Evolutionary conservation across 225 moss, liverwort and hornwort genomes (phyloP).

Genomic region (Lunularia cruciata): DNA sequence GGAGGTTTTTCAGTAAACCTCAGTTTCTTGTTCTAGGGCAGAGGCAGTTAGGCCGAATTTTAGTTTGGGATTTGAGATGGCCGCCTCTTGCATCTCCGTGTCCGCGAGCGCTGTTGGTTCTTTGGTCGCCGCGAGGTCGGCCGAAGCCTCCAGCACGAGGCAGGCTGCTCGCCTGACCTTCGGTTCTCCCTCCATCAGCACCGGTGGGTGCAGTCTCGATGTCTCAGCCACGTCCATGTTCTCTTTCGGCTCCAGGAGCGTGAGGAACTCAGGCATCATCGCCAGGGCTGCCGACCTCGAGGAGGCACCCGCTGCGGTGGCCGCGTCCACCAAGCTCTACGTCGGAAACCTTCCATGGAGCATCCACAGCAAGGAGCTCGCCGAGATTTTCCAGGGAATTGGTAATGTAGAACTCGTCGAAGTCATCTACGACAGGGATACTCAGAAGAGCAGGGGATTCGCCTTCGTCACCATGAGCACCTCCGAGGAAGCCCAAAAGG

Average conservation of each 20-base stretch:
- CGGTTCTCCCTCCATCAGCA: conserved; percentile 7
- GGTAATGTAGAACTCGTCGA: conserved; percentile 73
- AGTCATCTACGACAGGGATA: conserved; percentile 79
- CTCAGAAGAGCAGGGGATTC: conserved; percentile 65
- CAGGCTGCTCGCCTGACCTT: conserved; percentile 23
- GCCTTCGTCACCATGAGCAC: conserved; percentile 82
- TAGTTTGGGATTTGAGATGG: conserved; percentile 19
- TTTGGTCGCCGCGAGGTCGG: background rate
- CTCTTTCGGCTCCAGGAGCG: background rate
- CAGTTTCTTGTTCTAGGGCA: background rate
- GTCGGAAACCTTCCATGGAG: conserved; percentile 78
- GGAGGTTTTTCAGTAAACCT: background rate
- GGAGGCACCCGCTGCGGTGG: conserved; percentile 14
- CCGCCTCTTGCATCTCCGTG: conserved; percentile 37
- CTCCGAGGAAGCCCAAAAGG: conserved; percentile 50
- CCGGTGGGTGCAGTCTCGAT: background rate
- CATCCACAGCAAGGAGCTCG: conserved; percentile 60
- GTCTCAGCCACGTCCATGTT: conserved; percentile 5
- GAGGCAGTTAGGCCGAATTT: too few relatives aligned
- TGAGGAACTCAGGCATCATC: conserved; percentile 34
- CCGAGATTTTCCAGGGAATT: conserved; percentile 58
- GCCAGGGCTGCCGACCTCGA: conserved; percentile 41
- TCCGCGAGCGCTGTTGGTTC: conserved; percentile 17
- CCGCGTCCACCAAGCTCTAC: conserved; percentile 54
- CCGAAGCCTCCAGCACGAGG: conserved; percentile 12